Evolutionary conservation across 2,329 filamentous ascomycete genomes (phyloP).

Genomic region (Polychaeton citri): DNA sequence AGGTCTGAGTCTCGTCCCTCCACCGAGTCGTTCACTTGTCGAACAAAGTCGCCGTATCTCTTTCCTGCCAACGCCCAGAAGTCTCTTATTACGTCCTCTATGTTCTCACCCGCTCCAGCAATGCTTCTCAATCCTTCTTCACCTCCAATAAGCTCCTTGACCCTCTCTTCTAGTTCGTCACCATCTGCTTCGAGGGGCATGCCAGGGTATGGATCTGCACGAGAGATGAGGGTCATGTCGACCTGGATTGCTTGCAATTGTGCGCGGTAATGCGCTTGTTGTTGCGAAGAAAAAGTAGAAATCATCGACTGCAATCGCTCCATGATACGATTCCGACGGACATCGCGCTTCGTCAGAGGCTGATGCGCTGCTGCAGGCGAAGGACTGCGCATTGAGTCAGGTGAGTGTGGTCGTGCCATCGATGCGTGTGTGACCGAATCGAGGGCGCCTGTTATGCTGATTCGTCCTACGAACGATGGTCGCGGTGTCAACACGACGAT

Average conservation of each 20-base stretch:
- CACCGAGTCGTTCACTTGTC: slow-evolving; percentile 75
- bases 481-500: no score
- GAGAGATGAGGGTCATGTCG: slow-evolving; percentile 74
- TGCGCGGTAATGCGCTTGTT: slow-evolving; percentile 73
- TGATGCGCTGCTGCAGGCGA: slow-evolving; percentile 22
- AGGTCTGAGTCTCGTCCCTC: slow-evolving; percentile 78
- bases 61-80: slow-evolving; percentile 55
- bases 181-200: slow-evolving; percentile 52
- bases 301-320: slow-evolving; percentile 67
- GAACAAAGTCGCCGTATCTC: slow-evolving; percentile 72
- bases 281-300: slow-evolving; percentile 64
- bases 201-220: slow-evolving; percentile 66
- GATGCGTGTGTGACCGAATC: no score
- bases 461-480: no score
- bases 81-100: slow-evolving; percentile 27
- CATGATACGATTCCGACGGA: slow-evolving; percentile 68
- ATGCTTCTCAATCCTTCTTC: slow-evolving; percentile 44
- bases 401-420: neutral
- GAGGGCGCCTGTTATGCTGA: no score
- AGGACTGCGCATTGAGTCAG: neutral
- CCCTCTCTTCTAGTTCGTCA: slow-evolving; percentile 54
- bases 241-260: slow-evolving; percentile 86
- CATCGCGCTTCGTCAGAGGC: slow-evolving; percentile 69
- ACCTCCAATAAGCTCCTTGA: slow-evolving; percentile 29
- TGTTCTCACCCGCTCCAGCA: neutral